Base-by-base conservation (phyloP, 345 rosid species). In the Turritis glabra region DNA sequence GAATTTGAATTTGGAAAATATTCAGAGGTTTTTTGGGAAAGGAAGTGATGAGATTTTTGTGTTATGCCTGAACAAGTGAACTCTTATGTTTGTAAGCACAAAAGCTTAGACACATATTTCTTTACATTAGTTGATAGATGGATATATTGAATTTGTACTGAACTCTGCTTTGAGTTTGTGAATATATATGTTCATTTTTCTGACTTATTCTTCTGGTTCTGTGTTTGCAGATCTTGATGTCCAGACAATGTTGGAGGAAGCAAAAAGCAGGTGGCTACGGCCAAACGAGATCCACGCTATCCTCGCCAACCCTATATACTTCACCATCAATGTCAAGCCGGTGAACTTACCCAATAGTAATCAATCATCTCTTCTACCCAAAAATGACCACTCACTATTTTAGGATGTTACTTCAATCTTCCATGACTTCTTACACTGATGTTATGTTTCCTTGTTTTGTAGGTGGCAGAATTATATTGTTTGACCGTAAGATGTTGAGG, bases 401-500 rank as follows among this genome's bases (percentile, higher is more conserved):
- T 3, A 29, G 21, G 9, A 60, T 30, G 48, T 60, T 18, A 30
- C 46, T 67, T 59, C 67, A 18, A 1, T 21, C 66, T 19, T 38
- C 5, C 17, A 18, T 57, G 73, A 3, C 23, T 74, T 66, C 19
- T 38, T 37, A 58, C 33, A 22, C 27, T 60, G 7, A 78, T 55
- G 2, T 35, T 57, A 17, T 23, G 25, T 61, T 54, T 51, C 17
- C 19, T 29, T 64, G 19, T 8, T 27, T 35, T 43, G 37, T 84
- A 95, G 99, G 97, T 82, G 99, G 99, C 35, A 83, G 76, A 12
- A 79, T 90, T 58, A 78, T 85, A 53, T 83, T 95, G 64, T 92
- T 90, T 71, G 98, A 95, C 50, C 94, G 99, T 46, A 95, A 90
- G 88, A 90, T 85, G 96, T 88, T 95, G 64, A 89, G 99, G 82